Evolutionary conservation across 2,329 filamentous ascomycete species (phyloP).

Genomic region (Nigrospora osmanthi): DNA sequence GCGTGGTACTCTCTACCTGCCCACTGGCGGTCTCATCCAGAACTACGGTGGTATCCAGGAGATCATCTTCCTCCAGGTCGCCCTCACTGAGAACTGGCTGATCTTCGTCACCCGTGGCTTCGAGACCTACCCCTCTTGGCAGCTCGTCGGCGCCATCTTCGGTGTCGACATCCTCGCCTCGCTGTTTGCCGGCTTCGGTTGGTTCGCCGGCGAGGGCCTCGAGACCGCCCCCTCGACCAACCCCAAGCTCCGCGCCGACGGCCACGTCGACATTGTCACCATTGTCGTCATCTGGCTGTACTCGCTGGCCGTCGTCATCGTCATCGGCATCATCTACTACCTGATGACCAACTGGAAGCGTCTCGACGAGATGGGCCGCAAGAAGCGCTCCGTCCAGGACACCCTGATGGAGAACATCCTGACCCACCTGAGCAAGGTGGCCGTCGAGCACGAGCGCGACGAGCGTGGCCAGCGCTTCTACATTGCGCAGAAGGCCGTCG

Average conservation of each 20-base stretch:
- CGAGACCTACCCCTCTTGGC: slow-evolving; percentile 67
- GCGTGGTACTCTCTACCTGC: slow-evolving; percentile 61
- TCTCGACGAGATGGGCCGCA: slow-evolving; percentile 37
- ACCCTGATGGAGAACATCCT: slow-evolving; percentile 46
- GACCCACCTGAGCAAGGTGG: slow-evolving; percentile 40
- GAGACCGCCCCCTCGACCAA: slow-evolving; percentile 21
- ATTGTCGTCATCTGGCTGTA: slow-evolving; percentile 58
- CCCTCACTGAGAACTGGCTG: slow-evolving; percentile 69
- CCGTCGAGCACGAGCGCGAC: slow-evolving; percentile 39
- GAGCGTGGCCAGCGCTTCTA: slow-evolving; percentile 28
- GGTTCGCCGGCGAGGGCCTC: slow-evolving; percentile 46
- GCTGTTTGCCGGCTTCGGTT: slow-evolving; percentile 69
- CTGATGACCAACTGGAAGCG: slow-evolving; percentile 25
- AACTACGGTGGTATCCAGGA: slow-evolving; percentile 69
- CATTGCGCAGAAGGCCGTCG: slow-evolving; percentile 16
- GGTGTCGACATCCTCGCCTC: slow-evolving; percentile 65
- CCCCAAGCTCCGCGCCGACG: slow-evolving; percentile 26
- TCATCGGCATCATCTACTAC: slow-evolving; percentile 50
- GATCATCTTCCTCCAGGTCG: slow-evolving; percentile 67
- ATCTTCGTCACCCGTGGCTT: slow-evolving; percentile 71
- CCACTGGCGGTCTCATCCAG: slow-evolving; percentile 65
- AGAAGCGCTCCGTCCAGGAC: slow-evolving; percentile 40
- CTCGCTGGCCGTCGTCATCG: slow-evolving; percentile 58
- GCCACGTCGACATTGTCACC: slow-evolving; percentile 45
- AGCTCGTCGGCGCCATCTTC: slow-evolving; percentile 63